Conservation (phyloP, 1,284 basidiomycete species). For the Ceratobasidium sp. region DNA sequence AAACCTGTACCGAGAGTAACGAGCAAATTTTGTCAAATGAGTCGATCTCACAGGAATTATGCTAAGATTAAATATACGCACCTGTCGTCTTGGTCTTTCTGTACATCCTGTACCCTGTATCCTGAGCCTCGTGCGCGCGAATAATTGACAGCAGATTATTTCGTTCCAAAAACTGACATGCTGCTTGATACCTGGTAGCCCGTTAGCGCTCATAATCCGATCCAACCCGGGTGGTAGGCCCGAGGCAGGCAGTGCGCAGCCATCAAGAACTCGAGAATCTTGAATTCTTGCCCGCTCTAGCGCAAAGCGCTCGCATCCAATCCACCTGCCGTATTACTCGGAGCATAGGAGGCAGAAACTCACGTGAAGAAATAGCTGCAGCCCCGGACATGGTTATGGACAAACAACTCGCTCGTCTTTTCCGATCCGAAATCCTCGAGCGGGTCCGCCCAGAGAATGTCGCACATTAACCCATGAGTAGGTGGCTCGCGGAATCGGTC, state of each 20-base stretch:
- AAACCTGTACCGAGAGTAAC: no score
- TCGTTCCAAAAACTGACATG: conserved; percentile 91
- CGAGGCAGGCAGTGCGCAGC: no score
- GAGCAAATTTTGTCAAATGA: no score
- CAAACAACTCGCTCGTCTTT: conserved; percentile 83
- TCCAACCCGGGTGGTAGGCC: not conserved
- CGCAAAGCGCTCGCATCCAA: no score
- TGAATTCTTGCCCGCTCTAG: no score
- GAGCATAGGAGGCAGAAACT: no score
- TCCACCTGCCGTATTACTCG: no score
- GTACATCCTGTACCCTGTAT: conserved; percentile 98
- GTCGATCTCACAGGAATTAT: no score
- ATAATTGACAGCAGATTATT: conserved; percentile 96
- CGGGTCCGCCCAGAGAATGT: conserved; percentile 94
- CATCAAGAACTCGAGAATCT: no score
- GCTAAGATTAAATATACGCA: conserved; percentile 42
- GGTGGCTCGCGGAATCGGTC: conserved; percentile 96
- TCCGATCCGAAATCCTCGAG: conserved; percentile 93
- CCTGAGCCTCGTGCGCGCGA: conserved; percentile 93
- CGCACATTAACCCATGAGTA: conserved; percentile 93
- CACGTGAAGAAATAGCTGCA: conserved; percentile 97
- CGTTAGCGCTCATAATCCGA: not conserved
- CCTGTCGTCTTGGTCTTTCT: conserved; percentile 93
- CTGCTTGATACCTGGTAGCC: conserved; percentile 80
- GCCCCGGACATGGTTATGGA: conserved; percentile 95